Evolutionary conservation across 129 eudicot genomes (phyloP).

Genomic region (Centaurea solstitialis): DNA sequence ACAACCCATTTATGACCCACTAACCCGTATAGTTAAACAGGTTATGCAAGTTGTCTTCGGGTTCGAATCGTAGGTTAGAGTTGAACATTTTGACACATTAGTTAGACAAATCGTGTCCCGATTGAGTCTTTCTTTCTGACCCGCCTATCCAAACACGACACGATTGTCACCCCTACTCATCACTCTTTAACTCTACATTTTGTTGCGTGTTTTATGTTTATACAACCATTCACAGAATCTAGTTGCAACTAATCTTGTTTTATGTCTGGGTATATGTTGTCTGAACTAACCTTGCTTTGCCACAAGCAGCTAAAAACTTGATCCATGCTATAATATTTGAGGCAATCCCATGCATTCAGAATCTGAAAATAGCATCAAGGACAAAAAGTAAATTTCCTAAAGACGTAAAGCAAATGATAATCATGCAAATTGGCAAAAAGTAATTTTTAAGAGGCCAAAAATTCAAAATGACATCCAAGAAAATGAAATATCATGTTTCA

Average conservation of each 20-base stretch:
- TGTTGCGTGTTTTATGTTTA: too few species aligned
- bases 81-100: too few species aligned
- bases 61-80: too few species aligned
- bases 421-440: background rate
- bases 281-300: constrained; percentile 65
- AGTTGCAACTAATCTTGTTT: too few species aligned
- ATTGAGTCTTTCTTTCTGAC: too few species aligned
- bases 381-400: background rate
- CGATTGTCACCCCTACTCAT: too few species aligned
- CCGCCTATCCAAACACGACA: too few species aligned
- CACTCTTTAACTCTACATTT: too few species aligned
- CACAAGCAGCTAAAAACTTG: constrained; percentile 54
- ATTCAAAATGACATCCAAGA: background rate
- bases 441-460: background rate
- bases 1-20: too few species aligned
- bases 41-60: too few species aligned
- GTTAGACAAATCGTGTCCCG: too few species aligned
- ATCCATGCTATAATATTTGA: constrained; percentile 79
- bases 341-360: constrained; percentile 53
- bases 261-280: background rate
- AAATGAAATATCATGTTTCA: background rate
- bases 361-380: constrained; percentile 35
- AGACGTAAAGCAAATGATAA: background rate
- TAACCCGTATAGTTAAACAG: too few species aligned
- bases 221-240: background rate